A percentile compares a stretch with the other conserved stretches of the same genome.
These are phyloP conservation scores for Trichoderma erinaceum DNA, from an alignment of 495 filamentous ascomycete species.

Conservation along the genomic window DNA sequence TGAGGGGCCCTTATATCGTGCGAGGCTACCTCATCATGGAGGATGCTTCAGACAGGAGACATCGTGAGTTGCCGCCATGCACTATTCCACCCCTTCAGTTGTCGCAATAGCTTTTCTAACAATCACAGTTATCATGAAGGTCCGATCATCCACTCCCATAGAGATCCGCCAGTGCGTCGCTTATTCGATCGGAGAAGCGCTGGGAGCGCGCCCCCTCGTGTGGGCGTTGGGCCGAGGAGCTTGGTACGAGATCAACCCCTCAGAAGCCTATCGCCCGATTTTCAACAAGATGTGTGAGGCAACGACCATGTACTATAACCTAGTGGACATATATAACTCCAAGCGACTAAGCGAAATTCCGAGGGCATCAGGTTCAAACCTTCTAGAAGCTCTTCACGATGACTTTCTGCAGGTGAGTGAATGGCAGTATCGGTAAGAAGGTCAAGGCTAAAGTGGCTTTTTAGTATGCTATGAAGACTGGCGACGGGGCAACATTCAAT, in stretches of 20 bases:
- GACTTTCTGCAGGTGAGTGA: constrained; percentile 10
- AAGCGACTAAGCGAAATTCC: constrained; percentile 24
- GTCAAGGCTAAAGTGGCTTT: not conserved
- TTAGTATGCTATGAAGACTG: constrained; percentile 36
- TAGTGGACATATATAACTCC: constrained; percentile 35
- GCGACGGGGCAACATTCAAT: constrained; percentile 36
- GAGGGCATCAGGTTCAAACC: constrained; percentile 23
- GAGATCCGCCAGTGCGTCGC: constrained; percentile 55
- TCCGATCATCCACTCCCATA: constrained; percentile 47
- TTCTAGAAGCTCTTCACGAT: constrained; percentile 31
- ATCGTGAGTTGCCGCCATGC: constrained; percentile 18
- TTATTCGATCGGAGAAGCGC: constrained; percentile 65
- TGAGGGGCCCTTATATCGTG: constrained; percentile 38
- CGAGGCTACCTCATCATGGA: constrained; percentile 39
- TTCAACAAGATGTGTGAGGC: constrained; percentile 65
- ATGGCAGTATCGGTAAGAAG: constrained; percentile 15
- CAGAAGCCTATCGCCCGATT: constrained; percentile 51
- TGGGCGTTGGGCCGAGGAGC: constrained; percentile 76
- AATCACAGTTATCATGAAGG: constrained; percentile 40
- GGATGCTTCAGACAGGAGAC: constrained; percentile 27
- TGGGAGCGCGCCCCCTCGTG: constrained; percentile 53
- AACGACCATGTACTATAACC: constrained; percentile 62
- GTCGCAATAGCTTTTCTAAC: constrained; percentile 23
- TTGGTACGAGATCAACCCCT: constrained; percentile 68
- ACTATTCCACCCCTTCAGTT: not conserved